phyloP scores from a whole-genome alignment of 768 basidiomycete species.

The Pleurotus tuoliensis region DNA sequence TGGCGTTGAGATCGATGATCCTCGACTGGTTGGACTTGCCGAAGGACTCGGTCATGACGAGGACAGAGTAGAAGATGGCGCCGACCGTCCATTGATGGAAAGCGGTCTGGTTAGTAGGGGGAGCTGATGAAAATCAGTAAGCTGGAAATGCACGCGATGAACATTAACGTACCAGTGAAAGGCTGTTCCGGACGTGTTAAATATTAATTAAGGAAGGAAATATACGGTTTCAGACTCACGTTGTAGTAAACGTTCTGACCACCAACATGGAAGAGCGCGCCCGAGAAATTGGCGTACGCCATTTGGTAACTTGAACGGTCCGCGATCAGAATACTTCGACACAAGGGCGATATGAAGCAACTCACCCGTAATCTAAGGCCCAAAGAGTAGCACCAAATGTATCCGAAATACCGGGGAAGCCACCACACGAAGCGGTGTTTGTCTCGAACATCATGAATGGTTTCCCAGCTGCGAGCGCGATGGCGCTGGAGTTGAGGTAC shows the following conservation, averaged over 20 bases:
- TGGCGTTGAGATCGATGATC: slow-evolving; percentile 59
- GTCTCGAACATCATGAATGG: slow-evolving; percentile 67
- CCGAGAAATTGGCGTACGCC: slow-evolving; percentile 51
- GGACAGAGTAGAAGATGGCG: slow-evolving; percentile 69
- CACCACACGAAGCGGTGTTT: slow-evolving; percentile 68
- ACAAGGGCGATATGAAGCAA: neutral
- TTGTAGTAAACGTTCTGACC: slow-evolving; percentile 66
- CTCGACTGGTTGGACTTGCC: slow-evolving; percentile 58
- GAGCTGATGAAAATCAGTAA: slow-evolving; percentile 30
- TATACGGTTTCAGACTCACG: slow-evolving; percentile 25
- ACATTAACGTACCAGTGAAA: slow-evolving; percentile 46
- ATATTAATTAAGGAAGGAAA: slow-evolving; percentile 24
- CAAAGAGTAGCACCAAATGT: slow-evolving; percentile 62
- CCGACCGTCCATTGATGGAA: slow-evolving; percentile 75
- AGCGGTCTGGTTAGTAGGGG: slow-evolving; percentile 52
- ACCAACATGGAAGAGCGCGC: slow-evolving; percentile 51
- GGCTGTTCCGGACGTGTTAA: slow-evolving; percentile 48
- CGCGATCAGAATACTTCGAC: neutral
- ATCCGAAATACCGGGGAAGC: slow-evolving; percentile 60
- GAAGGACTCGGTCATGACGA: slow-evolving; percentile 67
- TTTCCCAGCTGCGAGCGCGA: slow-evolving; percentile 38
- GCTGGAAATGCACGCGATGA: neutral
- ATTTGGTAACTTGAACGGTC: slow-evolving; percentile 36
- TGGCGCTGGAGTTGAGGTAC: slow-evolving; percentile 48
- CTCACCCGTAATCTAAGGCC: slow-evolving; percentile 50